Conservation (phyloP, 1,284 basidiomycete genomes). For the Ceratobasidium theobromae region DNA sequence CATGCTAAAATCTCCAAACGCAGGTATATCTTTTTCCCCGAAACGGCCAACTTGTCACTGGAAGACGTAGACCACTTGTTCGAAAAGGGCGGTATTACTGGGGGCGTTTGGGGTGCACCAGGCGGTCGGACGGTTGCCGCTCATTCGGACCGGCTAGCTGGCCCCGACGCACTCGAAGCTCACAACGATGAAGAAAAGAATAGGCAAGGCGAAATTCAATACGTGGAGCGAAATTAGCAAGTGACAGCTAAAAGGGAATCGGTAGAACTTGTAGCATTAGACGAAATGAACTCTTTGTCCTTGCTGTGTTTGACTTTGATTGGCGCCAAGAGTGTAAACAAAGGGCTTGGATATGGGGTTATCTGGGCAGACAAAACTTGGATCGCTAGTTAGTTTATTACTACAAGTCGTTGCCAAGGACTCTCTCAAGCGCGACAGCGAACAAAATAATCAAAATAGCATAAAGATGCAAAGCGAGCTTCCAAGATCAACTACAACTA, state of each 20-base stretch:
- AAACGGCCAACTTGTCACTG: slow-evolving; percentile 49
- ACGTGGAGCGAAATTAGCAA: neutral
- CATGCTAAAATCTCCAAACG: neutral
- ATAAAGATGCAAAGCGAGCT: no score
- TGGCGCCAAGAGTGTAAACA: no score
- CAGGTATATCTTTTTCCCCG: slow-evolving; percentile 46
- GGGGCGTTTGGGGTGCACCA: slow-evolving; percentile 44
- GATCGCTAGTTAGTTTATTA: no score
- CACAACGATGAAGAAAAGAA: slow-evolving; percentile 11
- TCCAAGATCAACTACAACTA: no score
- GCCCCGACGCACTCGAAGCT: neutral
- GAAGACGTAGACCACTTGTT: slow-evolving; percentile 52
- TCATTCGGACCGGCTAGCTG: slow-evolving; percentile 5
- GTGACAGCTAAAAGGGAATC: neutral
- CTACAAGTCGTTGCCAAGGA: no score
- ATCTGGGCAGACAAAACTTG: no score
- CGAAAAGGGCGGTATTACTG: slow-evolving; percentile 49
- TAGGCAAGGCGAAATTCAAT: neutral
- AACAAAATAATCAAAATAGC: no score
- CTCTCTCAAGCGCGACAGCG: no score
- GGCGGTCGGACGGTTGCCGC: slow-evolving; percentile 18
- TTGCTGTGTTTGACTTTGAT: no score
- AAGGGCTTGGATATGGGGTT: no score
- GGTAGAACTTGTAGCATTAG: no score
- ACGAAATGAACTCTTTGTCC: no score